A percentile compares a stretch with the other conserved stretches of the same genome.
Conservation (phyloP, 768 basidiomycete species). For the Exsudoporus frostii region DNA sequence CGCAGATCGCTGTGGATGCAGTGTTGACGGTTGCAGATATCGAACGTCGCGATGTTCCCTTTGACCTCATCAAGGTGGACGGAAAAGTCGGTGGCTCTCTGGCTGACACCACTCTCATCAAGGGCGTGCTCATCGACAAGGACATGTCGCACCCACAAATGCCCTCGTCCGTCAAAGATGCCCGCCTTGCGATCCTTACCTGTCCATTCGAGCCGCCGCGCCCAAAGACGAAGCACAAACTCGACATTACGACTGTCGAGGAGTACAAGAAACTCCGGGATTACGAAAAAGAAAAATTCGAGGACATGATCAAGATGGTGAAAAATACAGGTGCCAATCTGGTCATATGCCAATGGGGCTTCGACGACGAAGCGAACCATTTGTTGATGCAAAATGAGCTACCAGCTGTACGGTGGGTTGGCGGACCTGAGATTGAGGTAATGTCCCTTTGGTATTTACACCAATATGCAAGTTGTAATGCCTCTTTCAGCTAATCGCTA, state of each 20-base stretch:
- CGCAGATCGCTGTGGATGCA: conserved; percentile 96
- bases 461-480: neutral
- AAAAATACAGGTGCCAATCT: conserved; percentile 97
- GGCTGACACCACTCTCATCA: conserved; percentile 91
- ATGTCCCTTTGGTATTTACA: neutral
- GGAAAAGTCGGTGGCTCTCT: conserved; percentile 98
- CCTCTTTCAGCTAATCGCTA: conserved; percentile 78
- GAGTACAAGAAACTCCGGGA: conserved; percentile 93
- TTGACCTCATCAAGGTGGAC: conserved; percentile 98
- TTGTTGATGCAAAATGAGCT: conserved; percentile 96
- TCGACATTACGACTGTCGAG: conserved; percentile 95
- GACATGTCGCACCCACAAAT: conserved; percentile 99
- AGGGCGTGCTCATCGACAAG: conserved; percentile 98
- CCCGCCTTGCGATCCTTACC: conserved; percentile 92
- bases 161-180: conserved; percentile 85
- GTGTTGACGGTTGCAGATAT: conserved; percentile 94
- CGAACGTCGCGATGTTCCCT: conserved; percentile 90
- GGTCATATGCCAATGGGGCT: conserved; percentile 99
- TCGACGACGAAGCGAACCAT: conserved; percentile 99
- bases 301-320: conserved; percentile 94
- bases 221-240: conserved; percentile 98
- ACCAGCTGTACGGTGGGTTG: conserved; percentile 98
- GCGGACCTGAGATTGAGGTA: conserved; percentile 98
- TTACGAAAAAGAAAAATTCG: conserved; percentile 96
- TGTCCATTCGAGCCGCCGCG: conserved; percentile 99